phyloP scores from a whole-genome alignment of 768 basidiomycete genomes.

The Phaeolepiota aurea region DNA sequence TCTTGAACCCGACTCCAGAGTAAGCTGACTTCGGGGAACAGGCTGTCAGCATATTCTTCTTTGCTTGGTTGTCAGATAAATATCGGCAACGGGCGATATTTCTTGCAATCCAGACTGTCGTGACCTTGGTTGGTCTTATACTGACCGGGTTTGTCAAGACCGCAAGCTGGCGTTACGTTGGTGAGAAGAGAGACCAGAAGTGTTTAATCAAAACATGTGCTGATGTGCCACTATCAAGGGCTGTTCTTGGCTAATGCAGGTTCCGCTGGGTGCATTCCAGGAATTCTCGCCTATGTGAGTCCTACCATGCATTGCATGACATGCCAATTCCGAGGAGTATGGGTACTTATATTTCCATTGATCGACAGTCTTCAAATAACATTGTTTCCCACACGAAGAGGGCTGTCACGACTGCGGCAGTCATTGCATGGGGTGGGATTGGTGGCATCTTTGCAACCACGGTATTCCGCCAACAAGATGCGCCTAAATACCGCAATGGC shows the following conservation, averaged over 20 bases:
- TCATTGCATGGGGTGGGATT: slow-evolving; percentile 39
- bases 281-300: slow-evolving; percentile 42
- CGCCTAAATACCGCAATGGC: slow-evolving; percentile 37
- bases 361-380: slow-evolving; percentile 34
- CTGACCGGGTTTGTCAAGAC: slow-evolving; percentile 29
- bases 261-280: slow-evolving; percentile 35
- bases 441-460: slow-evolving; percentile 41
- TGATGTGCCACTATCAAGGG: slow-evolving; percentile 17
- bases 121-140: slow-evolving; percentile 31
- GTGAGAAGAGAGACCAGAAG: slow-evolving; percentile 15
- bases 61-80: slow-evolving; percentile 40
- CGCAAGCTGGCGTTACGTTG: slow-evolving; percentile 32
- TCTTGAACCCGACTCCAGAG: too few relatives aligned
- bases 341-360: background rate
- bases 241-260: slow-evolving; percentile 38
- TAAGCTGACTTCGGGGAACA: too few relatives aligned
- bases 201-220: too few relatives aligned
- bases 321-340: background rate
- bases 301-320: too few relatives aligned
- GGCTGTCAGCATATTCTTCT: slow-evolving; percentile 30
- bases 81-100: slow-evolving; percentile 31
- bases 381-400: slow-evolving; percentile 40
- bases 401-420: slow-evolving; percentile 36
- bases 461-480: slow-evolving; percentile 36
- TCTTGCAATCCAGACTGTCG: slow-evolving; percentile 31